phyloP scores from a whole-genome alignment of 1,284 basidiomycete genomes.

The Apiotrichum akiyoshidainum region DNA sequence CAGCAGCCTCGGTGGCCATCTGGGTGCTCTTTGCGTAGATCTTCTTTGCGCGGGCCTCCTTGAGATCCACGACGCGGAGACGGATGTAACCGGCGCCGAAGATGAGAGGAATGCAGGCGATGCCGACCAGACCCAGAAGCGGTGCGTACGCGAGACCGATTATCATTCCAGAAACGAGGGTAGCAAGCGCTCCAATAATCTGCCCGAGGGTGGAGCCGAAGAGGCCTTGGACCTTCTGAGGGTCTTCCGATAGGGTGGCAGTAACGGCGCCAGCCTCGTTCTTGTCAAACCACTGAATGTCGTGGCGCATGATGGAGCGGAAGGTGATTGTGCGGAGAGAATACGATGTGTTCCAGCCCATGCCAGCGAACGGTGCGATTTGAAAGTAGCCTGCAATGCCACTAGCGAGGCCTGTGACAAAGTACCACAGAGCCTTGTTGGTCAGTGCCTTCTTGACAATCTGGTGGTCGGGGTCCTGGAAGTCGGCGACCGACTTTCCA shows the following conservation, averaged over 20 bases:
- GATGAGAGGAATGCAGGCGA: slow-evolving; percentile 79
- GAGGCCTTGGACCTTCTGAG: slow-evolving; percentile 87
- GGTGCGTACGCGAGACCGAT: slow-evolving; percentile 71
- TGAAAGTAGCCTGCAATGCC: slow-evolving; percentile 62
- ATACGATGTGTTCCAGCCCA: slow-evolving; percentile 65
- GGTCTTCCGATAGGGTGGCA: slow-evolving; percentile 76
- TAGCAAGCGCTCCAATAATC: slow-evolving; percentile 74
- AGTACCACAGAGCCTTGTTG: slow-evolving; percentile 66
- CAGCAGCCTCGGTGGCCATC: slow-evolving; percentile 82
- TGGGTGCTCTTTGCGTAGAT: slow-evolving; percentile 81
- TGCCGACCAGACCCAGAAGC: slow-evolving; percentile 37
- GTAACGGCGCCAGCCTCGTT: slow-evolving; percentile 81
- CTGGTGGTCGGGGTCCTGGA: slow-evolving; percentile 56
- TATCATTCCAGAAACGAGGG: slow-evolving; percentile 69
- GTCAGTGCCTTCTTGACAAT: slow-evolving; percentile 29
- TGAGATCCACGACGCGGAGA: slow-evolving; percentile 63
- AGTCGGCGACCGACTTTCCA: slow-evolving; percentile 62
- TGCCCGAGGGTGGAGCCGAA: slow-evolving; percentile 82
- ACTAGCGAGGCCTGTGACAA: slow-evolving; percentile 73
- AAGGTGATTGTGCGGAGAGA: slow-evolving; percentile 69
- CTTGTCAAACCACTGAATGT: slow-evolving; percentile 83
- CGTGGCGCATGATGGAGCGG: slow-evolving; percentile 74
- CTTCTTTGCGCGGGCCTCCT: slow-evolving; percentile 81
- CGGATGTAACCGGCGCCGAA: slow-evolving; percentile 84
- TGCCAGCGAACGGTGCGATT: slow-evolving; percentile 60